Conservation (phyloP, 495 filamentous ascomycete species). For the Hapsidospora chrysogenum region DNA sequence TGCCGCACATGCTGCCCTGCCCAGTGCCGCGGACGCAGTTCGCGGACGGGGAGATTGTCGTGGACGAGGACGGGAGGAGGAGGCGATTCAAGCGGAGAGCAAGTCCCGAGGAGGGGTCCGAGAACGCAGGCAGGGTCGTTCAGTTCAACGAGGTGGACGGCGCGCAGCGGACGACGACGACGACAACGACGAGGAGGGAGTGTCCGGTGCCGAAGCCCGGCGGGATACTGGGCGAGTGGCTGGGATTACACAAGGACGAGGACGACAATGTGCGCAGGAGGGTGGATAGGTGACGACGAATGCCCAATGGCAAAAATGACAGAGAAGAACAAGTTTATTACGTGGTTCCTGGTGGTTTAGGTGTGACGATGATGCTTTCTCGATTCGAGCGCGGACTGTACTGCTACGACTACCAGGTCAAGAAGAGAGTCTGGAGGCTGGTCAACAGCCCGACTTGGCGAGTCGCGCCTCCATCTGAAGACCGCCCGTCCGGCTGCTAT, state of each 20-base stretch:
- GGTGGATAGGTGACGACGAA: conserved; percentile 1
- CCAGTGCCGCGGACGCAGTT: conserved; percentile 63
- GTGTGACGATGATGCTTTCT: too few species aligned
- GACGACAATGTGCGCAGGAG: conserved; percentile 4
- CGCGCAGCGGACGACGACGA: conserved; percentile 4
- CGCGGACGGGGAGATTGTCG: conserved; percentile 47
- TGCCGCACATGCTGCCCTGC: conserved; percentile 88
- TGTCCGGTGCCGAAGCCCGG: conserved; percentile 78
- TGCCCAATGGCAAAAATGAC: not conserved
- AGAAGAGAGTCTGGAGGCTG: too few species aligned
- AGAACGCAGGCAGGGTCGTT: conserved; percentile 23
- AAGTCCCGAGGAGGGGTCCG: conserved; percentile 11
- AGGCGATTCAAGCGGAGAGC: conserved; percentile 29
- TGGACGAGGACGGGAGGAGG: conserved; percentile 31
- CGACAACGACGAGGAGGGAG: conserved; percentile 25
- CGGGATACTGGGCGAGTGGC: conserved; percentile 52
- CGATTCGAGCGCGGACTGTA: too few species aligned
- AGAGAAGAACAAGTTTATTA: too few species aligned
- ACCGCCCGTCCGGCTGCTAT: too few species aligned
- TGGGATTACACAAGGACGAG: conserved; percentile 45
- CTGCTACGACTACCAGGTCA: too few species aligned
- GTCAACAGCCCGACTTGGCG: too few species aligned
- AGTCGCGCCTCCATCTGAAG: too few species aligned
- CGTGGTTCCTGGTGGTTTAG: too few species aligned
- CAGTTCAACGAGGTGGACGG: conserved; percentile 9